Evolutionary conservation across 805 yeast genomes (phyloP).

Genomic region (Cyberlindnera lachancei): DNA sequence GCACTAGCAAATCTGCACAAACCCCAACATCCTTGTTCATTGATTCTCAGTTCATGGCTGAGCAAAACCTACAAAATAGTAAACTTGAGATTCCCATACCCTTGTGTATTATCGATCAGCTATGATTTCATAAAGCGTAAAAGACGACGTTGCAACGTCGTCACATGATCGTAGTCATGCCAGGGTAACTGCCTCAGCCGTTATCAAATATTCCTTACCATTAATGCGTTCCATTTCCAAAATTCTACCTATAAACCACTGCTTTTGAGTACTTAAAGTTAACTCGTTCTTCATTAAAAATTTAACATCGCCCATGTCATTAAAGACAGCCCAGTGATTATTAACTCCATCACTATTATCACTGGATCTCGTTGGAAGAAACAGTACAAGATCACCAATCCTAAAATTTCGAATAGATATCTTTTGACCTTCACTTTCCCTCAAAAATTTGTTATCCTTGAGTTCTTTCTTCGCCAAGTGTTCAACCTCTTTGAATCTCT

Average conservation of each 20-base stretch:
- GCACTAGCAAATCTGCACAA: too few relatives aligned
- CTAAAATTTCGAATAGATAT: slow-evolving; percentile 64
- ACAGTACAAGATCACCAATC: slow-evolving; percentile 71
- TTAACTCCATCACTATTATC: slow-evolving; percentile 3
- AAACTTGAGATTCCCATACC: too few relatives aligned
- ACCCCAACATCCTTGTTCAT: too few relatives aligned
- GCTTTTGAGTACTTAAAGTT: slow-evolving; percentile 35
- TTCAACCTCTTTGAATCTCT: slow-evolving; percentile 85
- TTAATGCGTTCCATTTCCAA: slow-evolving; percentile 35
- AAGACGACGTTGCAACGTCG: too few relatives aligned
- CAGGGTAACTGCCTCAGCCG: slow-evolving; percentile 20
- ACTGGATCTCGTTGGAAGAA: slow-evolving; percentile 56
- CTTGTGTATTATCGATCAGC: too few relatives aligned
- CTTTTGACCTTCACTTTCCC: slow-evolving; percentile 42
- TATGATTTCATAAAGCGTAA: too few relatives aligned
- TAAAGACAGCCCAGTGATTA: slow-evolving; percentile 82
- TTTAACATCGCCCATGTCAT: slow-evolving; percentile 75
- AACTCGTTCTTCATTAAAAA: slow-evolving; percentile 47
- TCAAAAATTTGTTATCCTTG: slow-evolving; percentile 53
- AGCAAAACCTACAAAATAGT: too few relatives aligned
- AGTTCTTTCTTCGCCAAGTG: slow-evolving; percentile 79
- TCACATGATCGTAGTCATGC: too few relatives aligned
- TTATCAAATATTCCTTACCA: slow-evolving; percentile 14
- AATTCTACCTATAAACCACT: slow-evolving; percentile 80
- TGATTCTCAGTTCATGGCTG: too few relatives aligned